Evolutionary conservation across 768 basidiomycete genomes (phyloP), one percentile per base, ranked within the genome.

Genomic region (Boletus subparvulus): DNA sequence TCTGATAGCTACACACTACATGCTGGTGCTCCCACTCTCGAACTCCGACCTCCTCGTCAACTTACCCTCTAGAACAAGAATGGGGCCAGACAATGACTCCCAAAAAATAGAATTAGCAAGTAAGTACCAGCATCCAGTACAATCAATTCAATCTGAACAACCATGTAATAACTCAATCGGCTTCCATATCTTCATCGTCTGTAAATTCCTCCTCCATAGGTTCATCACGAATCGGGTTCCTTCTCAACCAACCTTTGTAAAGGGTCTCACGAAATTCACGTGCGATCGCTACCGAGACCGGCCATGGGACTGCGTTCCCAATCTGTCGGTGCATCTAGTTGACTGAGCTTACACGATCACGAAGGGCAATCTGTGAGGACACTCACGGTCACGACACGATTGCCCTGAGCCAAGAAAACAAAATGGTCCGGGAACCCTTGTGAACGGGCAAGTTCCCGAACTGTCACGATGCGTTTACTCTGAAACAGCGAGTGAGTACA

Each of bases 381-480:
- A 74, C 86, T 57, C 56, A 90, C 88, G 2, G 84, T 88, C 32
- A 82, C 75, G 14, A 90, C 78, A 42, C 78, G 82, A 40, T 82
- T 64, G 14, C 77, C 71, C 8, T 76, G 59, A 0, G 87, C 74
- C 52, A 79, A 64, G 59, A 93, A 92, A 0, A 80, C 70, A 55
- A 90, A 91, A 63, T 78, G 72, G 60, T 93, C 91, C 0, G 90
- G 87, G 67, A 93, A 90, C 0, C 91, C 90, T 73, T 93, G 91
- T 0, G 88, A 86, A 41, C 91, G 76, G 9, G 90, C 90, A 14
- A 89, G 75, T 66, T 92, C 90, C 6, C 90, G 80, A 24, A 92
- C 84, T 0, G 87, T 87, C 7, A 90, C 72, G 61, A 90, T 83
- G 10, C 91, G 80, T 61, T 80, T 80, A 59, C 83, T 85, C 90